These are phyloP conservation scores for Hortiboletus campestris DNA, from an alignment of 768 basidiomycete genomes.

Conservation along the genomic window DNA sequence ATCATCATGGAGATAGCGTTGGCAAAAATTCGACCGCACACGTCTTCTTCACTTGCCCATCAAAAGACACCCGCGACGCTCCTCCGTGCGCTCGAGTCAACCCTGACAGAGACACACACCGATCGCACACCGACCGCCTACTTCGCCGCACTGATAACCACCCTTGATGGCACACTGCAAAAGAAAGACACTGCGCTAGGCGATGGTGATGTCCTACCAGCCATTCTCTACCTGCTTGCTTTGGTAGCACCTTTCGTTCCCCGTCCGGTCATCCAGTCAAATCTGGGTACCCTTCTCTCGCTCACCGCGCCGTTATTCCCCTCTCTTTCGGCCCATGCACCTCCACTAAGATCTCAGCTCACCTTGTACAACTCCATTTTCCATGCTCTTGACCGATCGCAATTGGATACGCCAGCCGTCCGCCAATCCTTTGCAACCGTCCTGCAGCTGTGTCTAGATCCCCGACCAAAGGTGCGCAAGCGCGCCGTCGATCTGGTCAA, in stretches of 20 bases:
- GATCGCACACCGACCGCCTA: conserved; percentile 83
- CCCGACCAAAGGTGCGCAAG: conserved; percentile 91
- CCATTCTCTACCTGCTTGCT: conserved; percentile 39
- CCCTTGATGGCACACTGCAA: conserved; percentile 74
- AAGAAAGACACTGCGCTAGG: conserved; percentile 63
- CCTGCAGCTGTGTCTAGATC: conserved; percentile 79
- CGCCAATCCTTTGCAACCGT: conserved; percentile 85
- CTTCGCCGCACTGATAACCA: conserved; percentile 87
- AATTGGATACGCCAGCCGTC: conserved; percentile 63
- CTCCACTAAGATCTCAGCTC: conserved; percentile 84
- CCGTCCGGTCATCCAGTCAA: conserved; percentile 73
- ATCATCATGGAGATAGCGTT: conserved; percentile 64
- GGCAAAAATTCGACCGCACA: conserved; percentile 85
- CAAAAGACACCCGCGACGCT: conserved; percentile 89
- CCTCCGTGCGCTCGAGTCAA: conserved; percentile 80
- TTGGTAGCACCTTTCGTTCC: conserved; percentile 50
- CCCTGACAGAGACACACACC: conserved; percentile 65
- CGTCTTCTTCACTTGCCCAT: conserved; percentile 74
- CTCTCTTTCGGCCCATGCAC: conserved; percentile 58
- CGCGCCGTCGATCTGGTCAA: conserved; percentile 84
- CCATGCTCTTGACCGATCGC: conserved; percentile 64
- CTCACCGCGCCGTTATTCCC: conserved; percentile 81
- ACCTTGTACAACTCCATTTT: conserved; percentile 71
- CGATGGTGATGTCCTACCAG: conserved; percentile 51
- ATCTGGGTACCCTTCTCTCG: conserved; percentile 66